Base-by-base conservation (phyloP, 2,329 filamentous ascomycete species). In the Colletotrichum sp. region DNA sequence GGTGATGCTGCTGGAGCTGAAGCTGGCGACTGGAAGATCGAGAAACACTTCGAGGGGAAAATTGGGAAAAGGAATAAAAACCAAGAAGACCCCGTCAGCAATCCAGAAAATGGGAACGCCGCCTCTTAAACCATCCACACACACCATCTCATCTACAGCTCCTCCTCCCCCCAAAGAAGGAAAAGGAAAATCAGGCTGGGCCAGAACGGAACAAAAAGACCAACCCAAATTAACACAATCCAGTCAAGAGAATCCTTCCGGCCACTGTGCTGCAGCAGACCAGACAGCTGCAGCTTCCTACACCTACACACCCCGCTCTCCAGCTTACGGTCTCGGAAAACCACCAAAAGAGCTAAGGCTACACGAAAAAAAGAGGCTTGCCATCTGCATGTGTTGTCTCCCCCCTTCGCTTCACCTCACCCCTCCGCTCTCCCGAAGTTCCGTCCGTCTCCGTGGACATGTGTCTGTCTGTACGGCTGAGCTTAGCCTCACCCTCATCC, bases 271-370 rank as follows among this genome's bases (percentile, higher is more conserved):
- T 52, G 43, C 39, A 43, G 39, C 39, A 36, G 32, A 13, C 32
- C 30, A 39, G 36, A 39, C 34, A 39, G 13, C 34, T 8, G 15
- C 39, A 48, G 43, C 43, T 48, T 48, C 43, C 43, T 48, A 48
- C 43, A 48, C 43, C 43, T 52, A 18, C 60, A 56, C 62, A 30
- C 69, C 64, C 22, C 68, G 39, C 69, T 39, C 30, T 32, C 43
- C 56, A 65, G 64, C 73, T 69, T 68, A 73, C 43, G 36, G 36
- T 75, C 72, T 75, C 72, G 72, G 68, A 72, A 75, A 30, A 27
- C 43, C 48, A 62, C 30, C 30, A 65, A 48, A 25, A 56, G 16
- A 32, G n/a, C 25, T 60, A 34, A 32, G 22, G 18, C 58, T 52
- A 58, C 55, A 30, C 55, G 13, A 36, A 39, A n/a, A 34, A 39